These are phyloP conservation scores for Dryas octopetala DNA, from an alignment of 306 rosid genomes.

Conservation along the genomic window DNA sequence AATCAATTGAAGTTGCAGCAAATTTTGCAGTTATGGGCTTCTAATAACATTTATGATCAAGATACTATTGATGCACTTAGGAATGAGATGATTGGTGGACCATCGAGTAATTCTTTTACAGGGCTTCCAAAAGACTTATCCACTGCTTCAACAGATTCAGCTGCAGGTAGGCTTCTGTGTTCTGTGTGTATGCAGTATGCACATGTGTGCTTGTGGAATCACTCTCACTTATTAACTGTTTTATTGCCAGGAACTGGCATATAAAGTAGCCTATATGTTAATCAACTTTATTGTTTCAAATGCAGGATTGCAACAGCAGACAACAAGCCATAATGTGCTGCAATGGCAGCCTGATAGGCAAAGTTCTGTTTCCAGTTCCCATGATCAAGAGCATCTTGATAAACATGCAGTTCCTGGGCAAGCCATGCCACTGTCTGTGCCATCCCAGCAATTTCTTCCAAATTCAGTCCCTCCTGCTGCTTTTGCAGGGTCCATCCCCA, in stretches of 20 bases:
- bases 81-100: slow-evolving; percentile 82
- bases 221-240: background rate
- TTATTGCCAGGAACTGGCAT: background rate
- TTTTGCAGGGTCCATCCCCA: slow-evolving; percentile 61
- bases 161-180: slow-evolving; percentile 48
- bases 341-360: slow-evolving; percentile 83
- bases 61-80: slow-evolving; percentile 65
- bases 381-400: slow-evolving; percentile 72
- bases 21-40: slow-evolving; percentile 92
- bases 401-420: slow-evolving; percentile 57
- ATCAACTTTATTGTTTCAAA: slow-evolving; percentile 12
- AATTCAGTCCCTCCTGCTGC: slow-evolving; percentile 52
- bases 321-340: slow-evolving; percentile 44
- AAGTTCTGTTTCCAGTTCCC: slow-evolving; percentile 45
- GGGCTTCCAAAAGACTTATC: slow-evolving; percentile 59
- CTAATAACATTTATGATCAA: slow-evolving; percentile 77
- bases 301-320: slow-evolving; percentile 57
- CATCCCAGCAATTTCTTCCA: slow-evolving; percentile 67
- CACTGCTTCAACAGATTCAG: slow-evolving; percentile 53
- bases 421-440: slow-evolving; percentile 46
- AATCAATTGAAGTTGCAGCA: slow-evolving; percentile 77
- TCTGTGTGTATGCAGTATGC: background rate
- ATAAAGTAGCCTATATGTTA: background rate
- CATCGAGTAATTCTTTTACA: slow-evolving; percentile 52
- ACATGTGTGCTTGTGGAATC: background rate